Evolutionary conservation across 495 filamentous ascomycete species (phyloP).

Genomic region (Cercophora sp.): DNA sequence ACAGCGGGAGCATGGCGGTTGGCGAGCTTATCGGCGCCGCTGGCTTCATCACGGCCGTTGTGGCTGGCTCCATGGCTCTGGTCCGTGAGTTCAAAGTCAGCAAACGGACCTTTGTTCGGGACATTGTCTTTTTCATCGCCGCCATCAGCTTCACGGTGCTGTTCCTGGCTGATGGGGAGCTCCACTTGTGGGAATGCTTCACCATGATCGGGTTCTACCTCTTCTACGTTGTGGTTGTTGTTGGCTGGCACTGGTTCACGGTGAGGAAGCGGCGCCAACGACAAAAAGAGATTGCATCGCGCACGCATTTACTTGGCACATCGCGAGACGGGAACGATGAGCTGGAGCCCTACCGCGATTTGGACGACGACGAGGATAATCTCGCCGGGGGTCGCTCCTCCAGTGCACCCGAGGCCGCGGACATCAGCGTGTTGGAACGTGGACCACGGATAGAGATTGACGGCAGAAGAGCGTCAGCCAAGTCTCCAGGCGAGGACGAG

Average conservation of each 20-base stretch:
- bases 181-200: conserved; percentile 83
- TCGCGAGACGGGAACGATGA: conserved; percentile 45
- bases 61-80: conserved; percentile 96
- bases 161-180: conserved; percentile 77
- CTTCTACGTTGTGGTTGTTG: conserved; percentile 86
- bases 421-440: conserved; percentile 71
- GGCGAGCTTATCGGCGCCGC: conserved; percentile 96
- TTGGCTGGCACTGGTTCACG: conserved; percentile 88
- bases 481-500: conserved; percentile 67
- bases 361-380: conserved; percentile 60
- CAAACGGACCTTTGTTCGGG: conserved; percentile 81
- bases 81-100: conserved; percentile 90
- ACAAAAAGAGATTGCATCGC: conserved; percentile 62
- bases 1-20: conserved; percentile 91
- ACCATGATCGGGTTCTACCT: conserved; percentile 89
- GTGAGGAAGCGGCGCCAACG: conserved; percentile 55
- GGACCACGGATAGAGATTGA: conserved; percentile 48
- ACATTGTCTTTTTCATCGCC: conserved; percentile 89
- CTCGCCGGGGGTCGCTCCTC: conserved; percentile 45
- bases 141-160: conserved; percentile 85
- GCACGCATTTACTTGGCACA: conserved; percentile 67
- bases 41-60: conserved; percentile 93
- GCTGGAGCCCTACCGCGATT: conserved; percentile 63
- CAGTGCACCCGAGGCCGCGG: conserved; percentile 48
- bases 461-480: conserved; percentile 41